phyloP scores from a whole-genome alignment of 768 basidiomycete genomes.

The Sistotremastrum suecicum region DNA sequence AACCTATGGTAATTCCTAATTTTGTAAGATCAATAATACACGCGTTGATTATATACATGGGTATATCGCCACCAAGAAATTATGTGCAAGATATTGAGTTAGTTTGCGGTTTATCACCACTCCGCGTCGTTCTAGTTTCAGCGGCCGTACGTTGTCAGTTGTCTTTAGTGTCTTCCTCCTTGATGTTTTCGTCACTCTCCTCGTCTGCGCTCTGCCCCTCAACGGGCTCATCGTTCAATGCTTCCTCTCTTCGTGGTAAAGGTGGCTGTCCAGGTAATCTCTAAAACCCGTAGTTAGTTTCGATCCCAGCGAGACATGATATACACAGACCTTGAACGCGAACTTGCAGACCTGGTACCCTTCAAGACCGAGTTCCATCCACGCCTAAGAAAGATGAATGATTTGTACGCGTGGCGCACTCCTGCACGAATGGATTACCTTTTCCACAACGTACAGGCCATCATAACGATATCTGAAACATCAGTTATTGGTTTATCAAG shows the following conservation, averaged over 20 bases:
- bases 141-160: no score
- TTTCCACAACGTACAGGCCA: slow-evolving; percentile 70
- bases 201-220: slow-evolving; percentile 5
- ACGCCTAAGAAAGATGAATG: slow-evolving; percentile 32
- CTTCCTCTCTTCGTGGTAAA: slow-evolving; percentile 23
- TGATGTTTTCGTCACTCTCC: background rate
- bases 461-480: slow-evolving; percentile 71
- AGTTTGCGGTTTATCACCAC: no score
- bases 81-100: no score
- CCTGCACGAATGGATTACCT: slow-evolving; percentile 22
- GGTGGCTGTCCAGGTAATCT: slow-evolving; percentile 43
- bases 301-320: background rate
- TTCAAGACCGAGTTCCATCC: slow-evolving; percentile 54
- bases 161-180: no score
- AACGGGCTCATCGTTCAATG: slow-evolving; percentile 10
- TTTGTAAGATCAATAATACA: no score
- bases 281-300: slow-evolving; percentile 16
- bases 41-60: no score
- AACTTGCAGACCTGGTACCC: slow-evolving; percentile 78
- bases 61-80: no score
- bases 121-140: no score
- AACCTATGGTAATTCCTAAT: no score
- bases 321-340: slow-evolving; percentile 51
- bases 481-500: background rate
- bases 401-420: background rate